Evolutionary conservation across 257 asterid species (phyloP).

Genomic region (Solanum paucissectum): DNA sequence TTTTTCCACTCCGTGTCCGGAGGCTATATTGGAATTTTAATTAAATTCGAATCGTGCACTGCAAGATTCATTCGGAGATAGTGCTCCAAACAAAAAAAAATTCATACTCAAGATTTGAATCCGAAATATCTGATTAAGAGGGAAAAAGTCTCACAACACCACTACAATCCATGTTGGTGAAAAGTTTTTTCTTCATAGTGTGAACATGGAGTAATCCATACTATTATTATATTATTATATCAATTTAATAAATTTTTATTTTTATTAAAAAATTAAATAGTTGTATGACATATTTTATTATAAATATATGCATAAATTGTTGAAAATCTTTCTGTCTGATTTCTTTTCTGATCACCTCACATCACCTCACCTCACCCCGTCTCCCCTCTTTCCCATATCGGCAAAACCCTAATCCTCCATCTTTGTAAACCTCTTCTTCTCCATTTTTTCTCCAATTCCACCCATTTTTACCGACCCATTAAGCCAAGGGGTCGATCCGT

Average conservation of each 20-base stretch:
- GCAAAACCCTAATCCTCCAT: not conserved
- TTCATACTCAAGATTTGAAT: rapidly evolving
- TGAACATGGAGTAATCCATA: not conserved
- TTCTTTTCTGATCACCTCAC: not conserved
- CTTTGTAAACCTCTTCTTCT: not conserved
- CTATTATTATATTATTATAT: not conserved
- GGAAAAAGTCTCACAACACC: not conserved
- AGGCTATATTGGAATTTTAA: rapidly evolving
- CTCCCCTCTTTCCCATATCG: not conserved
- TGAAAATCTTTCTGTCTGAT: not conserved
- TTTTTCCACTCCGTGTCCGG: rapidly evolving
- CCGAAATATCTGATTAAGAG: rapidly evolving
- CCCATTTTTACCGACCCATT: not conserved
- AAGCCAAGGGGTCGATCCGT: not conserved
- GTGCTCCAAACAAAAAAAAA: too few species aligned
- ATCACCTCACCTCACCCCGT: not conserved
- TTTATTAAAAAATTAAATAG: too few species aligned
- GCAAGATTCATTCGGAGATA: rapidly evolving
- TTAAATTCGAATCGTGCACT: not conserved
- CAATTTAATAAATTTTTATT: not conserved
- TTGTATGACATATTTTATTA: not conserved
- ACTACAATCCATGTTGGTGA: not conserved
- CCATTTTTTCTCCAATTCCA: not conserved
- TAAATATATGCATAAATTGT: not conserved
- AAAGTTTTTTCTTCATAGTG: not conserved